phyloP scores from a whole-genome alignment of 129 eudicot species.

The Lactuca sativa region DNA sequence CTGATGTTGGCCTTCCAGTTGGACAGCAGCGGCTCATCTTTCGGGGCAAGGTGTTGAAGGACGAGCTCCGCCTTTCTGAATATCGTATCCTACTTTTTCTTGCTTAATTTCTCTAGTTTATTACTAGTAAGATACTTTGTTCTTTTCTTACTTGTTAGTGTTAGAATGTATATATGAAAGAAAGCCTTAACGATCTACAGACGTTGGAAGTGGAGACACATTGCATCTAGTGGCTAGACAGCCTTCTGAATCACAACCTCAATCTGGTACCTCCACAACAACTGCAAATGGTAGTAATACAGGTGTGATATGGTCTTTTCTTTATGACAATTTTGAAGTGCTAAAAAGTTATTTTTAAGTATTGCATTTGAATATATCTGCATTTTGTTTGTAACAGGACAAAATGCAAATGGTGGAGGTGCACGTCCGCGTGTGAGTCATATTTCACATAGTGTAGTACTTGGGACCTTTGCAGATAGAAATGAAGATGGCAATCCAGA shows the following conservation, averaged over 20 bases:
- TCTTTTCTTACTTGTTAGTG: not conserved
- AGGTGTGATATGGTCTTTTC: slow-evolving; percentile 31
- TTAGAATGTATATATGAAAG: not conserved
- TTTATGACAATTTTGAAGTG: not conserved
- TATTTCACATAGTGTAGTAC: slow-evolving; percentile 81
- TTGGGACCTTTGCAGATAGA: slow-evolving; percentile 70
- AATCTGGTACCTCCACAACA: slow-evolving; percentile 53
- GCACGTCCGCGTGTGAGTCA: slow-evolving; percentile 74
- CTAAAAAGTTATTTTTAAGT: not conserved
- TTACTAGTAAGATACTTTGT: no score
- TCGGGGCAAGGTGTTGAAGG: slow-evolving; percentile 96
- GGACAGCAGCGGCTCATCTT: slow-evolving; percentile 87
- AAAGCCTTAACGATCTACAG: slow-evolving; percentile 48
- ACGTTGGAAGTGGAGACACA: slow-evolving; percentile 87
- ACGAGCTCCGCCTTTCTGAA: slow-evolving; percentile 76
- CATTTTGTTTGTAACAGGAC: slow-evolving; percentile 40
- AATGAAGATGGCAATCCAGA: slow-evolving; percentile 68
- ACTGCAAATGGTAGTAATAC: slow-evolving; percentile 40
- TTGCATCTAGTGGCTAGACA: slow-evolving; percentile 90
- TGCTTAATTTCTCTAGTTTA: not conserved
- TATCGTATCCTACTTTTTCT: slow-evolving; percentile 74
- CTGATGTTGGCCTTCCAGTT: slow-evolving; percentile 80
- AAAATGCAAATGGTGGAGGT: slow-evolving; percentile 53
- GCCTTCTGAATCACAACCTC: slow-evolving; percentile 63
- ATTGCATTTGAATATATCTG: not conserved